Evolutionary conservation across 2,329 filamentous ascomycete species (phyloP).

Genomic region (Didymella lethalis): DNA sequence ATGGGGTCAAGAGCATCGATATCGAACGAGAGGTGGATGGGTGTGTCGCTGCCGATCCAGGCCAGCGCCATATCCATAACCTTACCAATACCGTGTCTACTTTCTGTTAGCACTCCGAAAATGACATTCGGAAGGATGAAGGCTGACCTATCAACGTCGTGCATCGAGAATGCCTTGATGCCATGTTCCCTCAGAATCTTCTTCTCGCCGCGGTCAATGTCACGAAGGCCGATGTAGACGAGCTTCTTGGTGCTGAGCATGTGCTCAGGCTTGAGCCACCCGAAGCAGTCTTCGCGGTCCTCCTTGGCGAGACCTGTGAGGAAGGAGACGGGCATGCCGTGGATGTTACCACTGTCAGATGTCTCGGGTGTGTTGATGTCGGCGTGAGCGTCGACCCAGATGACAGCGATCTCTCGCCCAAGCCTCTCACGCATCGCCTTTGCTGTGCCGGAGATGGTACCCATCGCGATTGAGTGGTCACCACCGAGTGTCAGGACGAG

Average conservation of each 20-base stretch:
- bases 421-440: conserved; percentile 86
- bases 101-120: conserved; percentile 8
- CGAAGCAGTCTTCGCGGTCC: conserved; percentile 80
- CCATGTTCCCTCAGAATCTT: conserved; percentile 84
- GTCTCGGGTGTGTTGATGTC: conserved; percentile 98
- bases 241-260: conserved; percentile 78
- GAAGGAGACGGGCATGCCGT: conserved; percentile 97
- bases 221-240: conserved; percentile 94
- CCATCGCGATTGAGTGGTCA: conserved; percentile 96
- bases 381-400: conserved; percentile 98
- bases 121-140: no score
- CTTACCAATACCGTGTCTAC: conserved; percentile 86
- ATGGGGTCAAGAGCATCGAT: conserved; percentile 95
- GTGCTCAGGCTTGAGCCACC: conserved; percentile 83
- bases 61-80: conserved; percentile 99
- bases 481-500: conserved; percentile 93
- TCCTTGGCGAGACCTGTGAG: conserved; percentile 83
- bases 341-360: conserved; percentile 89
- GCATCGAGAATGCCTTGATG: conserved; percentile 98
- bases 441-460: conserved; percentile 86
- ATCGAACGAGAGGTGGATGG: conserved; percentile 96
- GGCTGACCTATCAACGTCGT: conserved; percentile 86
- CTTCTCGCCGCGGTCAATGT: conserved; percentile 95
- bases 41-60: conserved; percentile 92
- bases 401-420: conserved; percentile 84